Evolutionary conservation across 2,329 filamentous ascomycete species (phyloP), one percentile per base, ranked within the genome.

Genomic region (Magnaporthiopsis rhizophila): DNA sequence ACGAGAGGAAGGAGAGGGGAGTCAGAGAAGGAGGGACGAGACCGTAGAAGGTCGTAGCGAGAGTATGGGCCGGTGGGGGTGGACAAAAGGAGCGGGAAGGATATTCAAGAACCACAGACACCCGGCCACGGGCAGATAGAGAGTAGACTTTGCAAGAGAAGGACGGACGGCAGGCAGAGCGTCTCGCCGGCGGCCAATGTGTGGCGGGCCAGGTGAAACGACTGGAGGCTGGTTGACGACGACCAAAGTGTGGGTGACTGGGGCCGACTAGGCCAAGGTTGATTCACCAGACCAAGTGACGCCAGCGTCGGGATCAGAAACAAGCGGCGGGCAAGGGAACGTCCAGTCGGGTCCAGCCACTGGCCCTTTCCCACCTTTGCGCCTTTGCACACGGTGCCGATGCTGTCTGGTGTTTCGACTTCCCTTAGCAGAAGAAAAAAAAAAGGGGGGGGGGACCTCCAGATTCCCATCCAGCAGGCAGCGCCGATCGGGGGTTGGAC

Each of bases 181-280:
- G 65, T 62, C 57, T 69, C 65, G 68, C 65, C 59, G 58, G 65
- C 64, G 64, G 67, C 63, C 66, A 66, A 65, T 6, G 21, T 61
- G 64, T 64, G 64, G 69, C 69, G 69, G 68, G 64, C 69, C 69
- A 68, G 66, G 63, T 70, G 71, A 71, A 72, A 70, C 68, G 68
- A 71, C 68, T 64, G 68, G 58, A 67, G 67, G 45, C 45, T 53
- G 45, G 45, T 24, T 53, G 45, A 24, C 45, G 45, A 24, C 45
- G 45, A 18, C 24, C n/a, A 32, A 12, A 12, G 56, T 60, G 59
- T 30, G 30, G 26, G 24, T 62, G 69, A 68, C 66, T 50, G 38
- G 38, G 38, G 38, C 15, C 15, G 15, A 50, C 38, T 21, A 15
- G 26, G 26, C 30, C 30, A 2, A 21, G 45, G 45, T 24, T 21